Evolutionary conservation across 139 green algal genomes (phyloP).

Genomic region (Micromonas commoda): DNA sequence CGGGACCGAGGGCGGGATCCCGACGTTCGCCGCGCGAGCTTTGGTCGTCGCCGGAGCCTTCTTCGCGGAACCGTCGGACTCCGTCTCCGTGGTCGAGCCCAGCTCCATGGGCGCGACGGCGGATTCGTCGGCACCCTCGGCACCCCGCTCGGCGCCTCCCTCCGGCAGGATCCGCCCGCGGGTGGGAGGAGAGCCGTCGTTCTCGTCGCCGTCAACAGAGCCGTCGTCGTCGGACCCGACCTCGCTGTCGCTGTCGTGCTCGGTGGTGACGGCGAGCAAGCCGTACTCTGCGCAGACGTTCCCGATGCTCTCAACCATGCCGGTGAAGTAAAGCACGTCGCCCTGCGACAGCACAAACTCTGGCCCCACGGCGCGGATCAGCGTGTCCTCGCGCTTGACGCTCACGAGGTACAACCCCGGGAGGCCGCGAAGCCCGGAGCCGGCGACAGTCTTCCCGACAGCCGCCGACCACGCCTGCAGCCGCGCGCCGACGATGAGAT

Average conservation of each 20-base stretch:
- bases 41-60: too few species aligned
- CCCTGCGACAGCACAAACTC: conserved; percentile 20
- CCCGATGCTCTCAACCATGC: conserved; percentile 17
- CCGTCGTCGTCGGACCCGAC: background rate
- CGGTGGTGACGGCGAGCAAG: conserved; percentile 1
- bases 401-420: conserved; percentile 19
- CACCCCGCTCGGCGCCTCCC: too few species aligned
- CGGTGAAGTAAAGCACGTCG: conserved; percentile 33
- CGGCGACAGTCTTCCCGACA: conserved; percentile 21
- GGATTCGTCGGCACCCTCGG: too few species aligned
- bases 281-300: conserved; percentile 12
- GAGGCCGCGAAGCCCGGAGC: conserved; percentile 10
- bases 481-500: conserved; percentile 31
- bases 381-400: conserved; percentile 1
- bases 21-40: background rate
- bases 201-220: background rate
- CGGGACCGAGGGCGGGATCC: background rate
- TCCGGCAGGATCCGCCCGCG: too few species aligned
- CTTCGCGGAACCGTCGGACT: too few species aligned
- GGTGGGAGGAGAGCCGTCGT: too few species aligned
- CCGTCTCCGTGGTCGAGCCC: too few species aligned
- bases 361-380: conserved; percentile 22
- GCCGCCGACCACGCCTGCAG: conserved; percentile 15
- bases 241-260: conserved; percentile 10
- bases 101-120: too few species aligned